A percentile compares a stretch with the other conserved stretches of the same genome.
These are phyloP conservation scores for Trametes cubensis DNA, from an alignment of 768 basidiomycete genomes.

Conservation along the genomic window DNA sequence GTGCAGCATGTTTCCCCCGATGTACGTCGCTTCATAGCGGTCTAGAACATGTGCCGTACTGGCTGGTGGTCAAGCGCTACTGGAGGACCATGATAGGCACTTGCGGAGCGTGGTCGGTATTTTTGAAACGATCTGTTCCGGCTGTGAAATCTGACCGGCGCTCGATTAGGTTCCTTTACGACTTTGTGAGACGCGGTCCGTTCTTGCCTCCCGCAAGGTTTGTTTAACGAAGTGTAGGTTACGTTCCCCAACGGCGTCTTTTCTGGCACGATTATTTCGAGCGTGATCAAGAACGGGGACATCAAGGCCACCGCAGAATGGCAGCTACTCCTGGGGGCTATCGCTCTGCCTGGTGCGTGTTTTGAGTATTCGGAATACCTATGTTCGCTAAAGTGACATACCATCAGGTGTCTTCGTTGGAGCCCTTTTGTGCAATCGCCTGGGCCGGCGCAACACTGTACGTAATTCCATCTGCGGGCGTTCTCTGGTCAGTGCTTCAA, in stretches of 20 bases:
- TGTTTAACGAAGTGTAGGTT: constrained; percentile 42
- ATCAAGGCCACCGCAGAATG: constrained; percentile 68
- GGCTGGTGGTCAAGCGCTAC: constrained; percentile 60
- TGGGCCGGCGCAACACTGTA: constrained; percentile 62
- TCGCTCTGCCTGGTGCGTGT: constrained; percentile 60
- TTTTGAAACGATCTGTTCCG: background rate
- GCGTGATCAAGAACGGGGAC: constrained; percentile 57
- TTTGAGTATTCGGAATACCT: constrained; percentile 31
- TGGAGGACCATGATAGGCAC: constrained; percentile 74
- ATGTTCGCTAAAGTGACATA: constrained; percentile 2
- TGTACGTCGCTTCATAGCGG: background rate
- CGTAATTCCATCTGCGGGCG: constrained; percentile 25
- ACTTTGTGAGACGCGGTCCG: constrained; percentile 48
- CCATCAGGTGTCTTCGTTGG: constrained; percentile 38
- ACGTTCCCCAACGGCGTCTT: constrained; percentile 77
- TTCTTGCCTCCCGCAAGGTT: background rate
- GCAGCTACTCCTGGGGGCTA: constrained; percentile 64
- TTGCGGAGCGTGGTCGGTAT: constrained; percentile 64
- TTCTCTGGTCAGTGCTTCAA: background rate
- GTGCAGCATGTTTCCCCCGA: constrained; percentile 18
- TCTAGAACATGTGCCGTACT: constrained; percentile 60
- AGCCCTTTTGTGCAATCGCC: constrained; percentile 48
- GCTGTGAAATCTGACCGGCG: background rate
- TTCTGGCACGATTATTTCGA: constrained; percentile 66
- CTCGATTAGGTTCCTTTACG: constrained; percentile 66